Conservation (phyloP, 495 filamentous ascomycete species). For the Pyronema domesticum region DNA sequence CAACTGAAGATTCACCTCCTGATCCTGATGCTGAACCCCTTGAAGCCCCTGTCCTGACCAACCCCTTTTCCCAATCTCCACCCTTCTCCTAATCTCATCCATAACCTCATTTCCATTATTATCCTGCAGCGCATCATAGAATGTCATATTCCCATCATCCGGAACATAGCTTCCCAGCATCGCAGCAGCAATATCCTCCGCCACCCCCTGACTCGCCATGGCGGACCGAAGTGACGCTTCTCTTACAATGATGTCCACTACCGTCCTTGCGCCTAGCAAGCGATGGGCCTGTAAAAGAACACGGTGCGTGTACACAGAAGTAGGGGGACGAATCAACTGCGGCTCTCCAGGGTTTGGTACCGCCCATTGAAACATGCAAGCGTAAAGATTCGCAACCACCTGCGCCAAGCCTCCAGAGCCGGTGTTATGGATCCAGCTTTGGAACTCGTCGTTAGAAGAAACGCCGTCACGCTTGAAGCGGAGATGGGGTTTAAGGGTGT, state of each 20-base stretch:
- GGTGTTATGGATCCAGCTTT: constrained; percentile 48
- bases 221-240: constrained; percentile 41
- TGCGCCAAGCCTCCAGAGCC: constrained; percentile 43
- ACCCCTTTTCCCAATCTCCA: not conserved
- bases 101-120: not conserved
- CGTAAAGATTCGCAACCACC: constrained; percentile 36
- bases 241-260: constrained; percentile 46
- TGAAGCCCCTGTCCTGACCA: not conserved
- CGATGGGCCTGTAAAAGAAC: constrained; percentile 47
- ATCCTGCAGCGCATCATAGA: not conserved
- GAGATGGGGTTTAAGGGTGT: constrained; percentile 50
- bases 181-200: constrained; percentile 14
- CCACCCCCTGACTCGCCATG: constrained; percentile 6
- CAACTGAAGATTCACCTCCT: not conserved
- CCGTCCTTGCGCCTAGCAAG: constrained; percentile 49
- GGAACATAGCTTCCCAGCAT: constrained; percentile 7
- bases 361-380: constrained; percentile 49
- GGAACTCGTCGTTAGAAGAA: constrained; percentile 53
- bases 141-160: not conserved
- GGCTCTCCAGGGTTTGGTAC: constrained; percentile 26
- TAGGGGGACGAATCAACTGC: constrained; percentile 45
- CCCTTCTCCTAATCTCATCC: not conserved
- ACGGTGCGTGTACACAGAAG: constrained; percentile 57
- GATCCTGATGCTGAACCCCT: not conserved
- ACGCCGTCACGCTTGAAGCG: constrained; percentile 42